Percentiles rank a stretch among this genome's conserved stretches.
Conservation (phyloP, 345 rosid genomes). For the Eucalyptus urophylla region DNA sequence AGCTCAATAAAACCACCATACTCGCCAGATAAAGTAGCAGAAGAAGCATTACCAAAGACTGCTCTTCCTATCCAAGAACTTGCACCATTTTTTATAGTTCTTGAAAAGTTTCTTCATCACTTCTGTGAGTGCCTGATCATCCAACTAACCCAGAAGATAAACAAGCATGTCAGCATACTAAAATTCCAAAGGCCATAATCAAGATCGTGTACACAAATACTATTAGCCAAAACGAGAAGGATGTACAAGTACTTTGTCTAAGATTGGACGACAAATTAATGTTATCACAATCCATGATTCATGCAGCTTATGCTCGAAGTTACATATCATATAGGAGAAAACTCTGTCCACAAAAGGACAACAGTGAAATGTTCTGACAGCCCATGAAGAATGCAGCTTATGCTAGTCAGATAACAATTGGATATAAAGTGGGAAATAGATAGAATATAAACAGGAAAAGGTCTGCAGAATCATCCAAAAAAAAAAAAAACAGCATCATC, state of each 20-base stretch:
- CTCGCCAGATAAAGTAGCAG: background rate
- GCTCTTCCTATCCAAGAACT: conserved; percentile 88
- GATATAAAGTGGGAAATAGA: background rate
- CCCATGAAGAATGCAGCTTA: background rate
- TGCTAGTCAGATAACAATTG: background rate
- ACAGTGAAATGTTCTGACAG: background rate
- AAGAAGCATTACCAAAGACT: conserved; percentile 79
- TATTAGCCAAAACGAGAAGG: background rate
- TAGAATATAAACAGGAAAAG: background rate
- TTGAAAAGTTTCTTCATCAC: conserved; percentile 99
- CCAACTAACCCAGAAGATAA: conserved; percentile 45
- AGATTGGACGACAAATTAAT: background rate
- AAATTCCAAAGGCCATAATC: background rate
- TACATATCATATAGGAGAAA: background rate
- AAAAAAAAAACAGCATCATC: background rate
- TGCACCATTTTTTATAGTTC: conserved; percentile 99
- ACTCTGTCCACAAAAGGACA: background rate
- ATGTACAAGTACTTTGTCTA: background rate
- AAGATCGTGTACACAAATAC: background rate
- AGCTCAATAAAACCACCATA: background rate
- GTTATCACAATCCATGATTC: background rate
- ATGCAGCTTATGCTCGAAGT: background rate
- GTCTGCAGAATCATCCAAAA: background rate
- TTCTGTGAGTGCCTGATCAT: conserved; percentile 87
- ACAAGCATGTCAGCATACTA: conserved; percentile 24